A percentile compares a stretch with the other conserved stretches of the same genome.
Evolutionary conservation across 2,329 filamentous ascomycete genomes (phyloP).

Genomic region (Aspergillus terreus): DNA sequence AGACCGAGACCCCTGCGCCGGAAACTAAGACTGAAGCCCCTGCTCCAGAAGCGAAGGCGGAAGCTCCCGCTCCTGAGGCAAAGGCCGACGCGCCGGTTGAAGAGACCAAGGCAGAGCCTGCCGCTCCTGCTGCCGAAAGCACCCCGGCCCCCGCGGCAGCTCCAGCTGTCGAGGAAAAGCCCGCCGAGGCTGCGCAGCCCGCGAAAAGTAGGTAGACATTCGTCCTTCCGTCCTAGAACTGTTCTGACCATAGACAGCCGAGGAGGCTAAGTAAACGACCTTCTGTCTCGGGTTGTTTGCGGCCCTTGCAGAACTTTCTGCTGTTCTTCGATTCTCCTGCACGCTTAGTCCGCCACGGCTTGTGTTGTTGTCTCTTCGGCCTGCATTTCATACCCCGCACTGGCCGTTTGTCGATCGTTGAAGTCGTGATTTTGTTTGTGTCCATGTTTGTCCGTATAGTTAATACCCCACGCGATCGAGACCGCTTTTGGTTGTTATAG

Average conservation of each 20-base stretch:
- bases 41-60: conserved; percentile 10
- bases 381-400: conserved; percentile 15
- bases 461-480: conserved; percentile 16
- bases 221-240: neutral
- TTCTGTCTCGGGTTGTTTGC: neutral
- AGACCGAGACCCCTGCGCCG: conserved; percentile 6
- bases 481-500: conserved; percentile 1
- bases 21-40: conserved; percentile 1
- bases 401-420: conserved; percentile 9
- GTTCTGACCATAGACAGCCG: conserved; percentile 9
- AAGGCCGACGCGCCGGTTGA: neutral
- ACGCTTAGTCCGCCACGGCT: neutral
- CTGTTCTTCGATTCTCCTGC: neutral
- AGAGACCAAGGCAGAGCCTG: conserved; percentile 6
- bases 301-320: neutral
- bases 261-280: conserved; percentile 4
- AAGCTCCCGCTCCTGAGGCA: conserved; percentile 4
- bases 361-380: conserved; percentile 2
- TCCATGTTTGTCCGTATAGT: neutral
- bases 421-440: neutral
- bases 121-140: conserved; percentile 1
- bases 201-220: conserved; percentile 7
- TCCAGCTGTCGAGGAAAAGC: conserved; percentile 7
- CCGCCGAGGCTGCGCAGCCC: conserved; percentile 9
- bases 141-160: conserved; percentile 1